Conservation (phyloP, 257 asterid species). For the Cynanchum wilfordii region DNA sequence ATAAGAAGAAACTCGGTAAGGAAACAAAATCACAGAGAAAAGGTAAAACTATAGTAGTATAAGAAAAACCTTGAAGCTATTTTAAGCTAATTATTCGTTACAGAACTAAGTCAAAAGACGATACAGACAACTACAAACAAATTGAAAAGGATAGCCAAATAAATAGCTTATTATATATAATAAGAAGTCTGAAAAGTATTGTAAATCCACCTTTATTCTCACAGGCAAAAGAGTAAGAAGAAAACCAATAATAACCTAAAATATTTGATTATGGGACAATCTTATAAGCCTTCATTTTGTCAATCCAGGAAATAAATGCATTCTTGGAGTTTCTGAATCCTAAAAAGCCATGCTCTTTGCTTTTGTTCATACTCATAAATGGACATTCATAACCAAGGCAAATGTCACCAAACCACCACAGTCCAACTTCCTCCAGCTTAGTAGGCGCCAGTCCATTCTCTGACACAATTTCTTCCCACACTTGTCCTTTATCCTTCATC, state of each 20-base stretch:
- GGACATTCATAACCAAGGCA: slow-evolving; percentile 14
- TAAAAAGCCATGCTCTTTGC: slow-evolving; percentile 90
- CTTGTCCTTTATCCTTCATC: slow-evolving; percentile 74
- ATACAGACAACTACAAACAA: no score
- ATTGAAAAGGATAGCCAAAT: no score
- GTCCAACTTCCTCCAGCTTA: slow-evolving; percentile 67
- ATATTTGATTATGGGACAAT: slow-evolving; percentile 48
- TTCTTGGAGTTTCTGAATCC: slow-evolving; percentile 86
- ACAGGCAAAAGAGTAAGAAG: neutral
- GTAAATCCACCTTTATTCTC: neutral
- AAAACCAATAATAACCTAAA: neutral
- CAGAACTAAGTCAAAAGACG: no score
- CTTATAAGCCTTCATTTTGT: slow-evolving; percentile 70
- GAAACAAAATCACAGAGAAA: no score
- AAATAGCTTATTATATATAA: no score
- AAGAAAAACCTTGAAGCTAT: no score
- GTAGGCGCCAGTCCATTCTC: slow-evolving; percentile 53
- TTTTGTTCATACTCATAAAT: slow-evolving; percentile 86
- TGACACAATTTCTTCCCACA: slow-evolving; percentile 81
- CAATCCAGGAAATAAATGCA: slow-evolving; percentile 75
- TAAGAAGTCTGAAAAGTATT: no score
- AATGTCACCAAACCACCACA: slow-evolving; percentile 75
- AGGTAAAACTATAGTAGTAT: no score
- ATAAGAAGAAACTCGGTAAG: no score
- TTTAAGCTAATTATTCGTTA: no score